phyloP scores from a whole-genome alignment of 1,284 basidiomycete genomes.

The Tylopilus orsonianus region DNA sequence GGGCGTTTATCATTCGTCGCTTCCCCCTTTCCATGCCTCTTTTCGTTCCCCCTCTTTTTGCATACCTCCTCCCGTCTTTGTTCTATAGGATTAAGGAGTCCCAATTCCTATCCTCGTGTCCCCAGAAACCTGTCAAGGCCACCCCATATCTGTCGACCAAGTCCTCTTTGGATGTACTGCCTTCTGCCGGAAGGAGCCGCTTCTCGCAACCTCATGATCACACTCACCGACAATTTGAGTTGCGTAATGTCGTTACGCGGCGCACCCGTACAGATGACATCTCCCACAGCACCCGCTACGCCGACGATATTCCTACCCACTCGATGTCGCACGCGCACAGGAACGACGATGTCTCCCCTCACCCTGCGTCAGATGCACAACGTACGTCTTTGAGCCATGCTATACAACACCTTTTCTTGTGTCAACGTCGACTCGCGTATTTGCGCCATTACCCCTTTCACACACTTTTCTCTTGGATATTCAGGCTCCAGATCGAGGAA shows the following conservation, averaged over 20 bases:
- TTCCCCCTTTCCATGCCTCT: constrained; percentile 33
- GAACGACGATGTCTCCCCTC: constrained; percentile 18
- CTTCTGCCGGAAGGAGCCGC: constrained; percentile 18
- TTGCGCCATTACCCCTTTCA: constrained; percentile 16
- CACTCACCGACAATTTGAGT: constrained; percentile 13
- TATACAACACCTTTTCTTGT: constrained; percentile 33
- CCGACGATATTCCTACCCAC: constrained; percentile 24
- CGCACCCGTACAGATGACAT: constrained; percentile 23
- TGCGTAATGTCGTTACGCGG: constrained; percentile 14
- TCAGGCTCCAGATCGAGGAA: constrained; percentile 32
- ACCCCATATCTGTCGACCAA: constrained; percentile 19
- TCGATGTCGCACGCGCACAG: constrained; percentile 18
- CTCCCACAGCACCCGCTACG: constrained; percentile 13
- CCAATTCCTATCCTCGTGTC: constrained; percentile 31
- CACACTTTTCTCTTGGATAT: constrained; percentile 17
- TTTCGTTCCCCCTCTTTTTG: constrained; percentile 38
- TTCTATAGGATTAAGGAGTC: constrained; percentile 58
- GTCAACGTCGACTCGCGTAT: constrained; percentile 28
- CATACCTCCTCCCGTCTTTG: constrained; percentile 38
- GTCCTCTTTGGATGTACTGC: constrained; percentile 13
- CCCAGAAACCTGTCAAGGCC: constrained; percentile 21
- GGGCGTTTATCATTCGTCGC: constrained; percentile 56
- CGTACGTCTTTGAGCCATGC: constrained; percentile 44
- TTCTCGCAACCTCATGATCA: constrained; percentile 25
- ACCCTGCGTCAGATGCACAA: constrained; percentile 33